Evolutionary conservation across 768 basidiomycete genomes (phyloP), one percentile per base, ranked within the genome.

Genomic region (Cystobasidiopsis lactophilus): DNA sequence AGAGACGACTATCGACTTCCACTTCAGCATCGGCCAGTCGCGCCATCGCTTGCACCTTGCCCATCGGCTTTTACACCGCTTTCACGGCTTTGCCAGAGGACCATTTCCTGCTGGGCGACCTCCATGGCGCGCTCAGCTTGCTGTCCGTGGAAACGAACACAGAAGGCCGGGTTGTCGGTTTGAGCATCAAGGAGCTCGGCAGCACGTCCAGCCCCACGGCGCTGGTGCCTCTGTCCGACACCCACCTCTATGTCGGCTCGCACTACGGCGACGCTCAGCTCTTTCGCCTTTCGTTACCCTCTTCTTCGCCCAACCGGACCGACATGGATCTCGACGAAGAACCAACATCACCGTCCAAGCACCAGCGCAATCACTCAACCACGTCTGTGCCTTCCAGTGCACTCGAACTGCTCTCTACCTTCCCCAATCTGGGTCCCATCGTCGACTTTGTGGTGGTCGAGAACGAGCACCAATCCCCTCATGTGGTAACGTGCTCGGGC

Each of bases 401-500:
- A 0, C 79, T 89, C 5, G 69, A 72, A 21, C 73, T 80, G 9
- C 57, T 85, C 21, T 74, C 80, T 31, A 71, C 69, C 7, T 82
- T 73, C 65, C 75, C 74, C 55, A 88, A 85, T 59, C 73, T 91
- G 57, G 83, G 80, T 0, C 88, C 86, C 0, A 82, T 89, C 40
- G 62, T 77, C 53, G 88, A 93, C 62, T 82, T 81, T 13, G 69
- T 75, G n/a, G 63, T 85, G 21, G 78, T 77, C 4, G 82, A 86
- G 64, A 66, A 69, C 2, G 82, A 85, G 52, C 54, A 73, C 2
- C 78, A 74, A 59, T 77, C 82, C 70, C 71, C 70, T n/a, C 78
- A 82, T 64, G 74, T 89, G 39, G 76, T 91, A 3, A 84, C 85
- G 1, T 84, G 82, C 60, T 88, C 84, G 3, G 88, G 88, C 4